Percentiles rank a stretch among this genome's conserved stretches.
Conservation (phyloP, 352 stramenopile genomes). For the Phytophthora colocasiae region DNA sequence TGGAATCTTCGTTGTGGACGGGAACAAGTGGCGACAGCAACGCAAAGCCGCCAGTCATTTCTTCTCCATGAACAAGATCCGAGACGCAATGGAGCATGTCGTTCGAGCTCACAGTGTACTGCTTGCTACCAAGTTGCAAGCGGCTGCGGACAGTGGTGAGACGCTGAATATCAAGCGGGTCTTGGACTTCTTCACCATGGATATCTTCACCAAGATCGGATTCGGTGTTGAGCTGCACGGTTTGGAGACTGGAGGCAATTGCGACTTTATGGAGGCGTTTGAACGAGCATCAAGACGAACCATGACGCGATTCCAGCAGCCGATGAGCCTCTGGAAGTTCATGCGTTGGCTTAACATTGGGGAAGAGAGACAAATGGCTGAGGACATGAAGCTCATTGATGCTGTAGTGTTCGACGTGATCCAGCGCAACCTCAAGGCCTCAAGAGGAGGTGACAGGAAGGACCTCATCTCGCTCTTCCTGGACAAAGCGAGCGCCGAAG, state of each 20-base stretch:
- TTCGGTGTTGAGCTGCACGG: conserved; percentile 69
- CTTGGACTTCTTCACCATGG: conserved; percentile 68
- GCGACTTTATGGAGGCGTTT: conserved; percentile 48
- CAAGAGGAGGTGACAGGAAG: conserved; percentile 29
- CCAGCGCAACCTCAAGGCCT: conserved; percentile 15
- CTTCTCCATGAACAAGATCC: conserved; percentile 74
- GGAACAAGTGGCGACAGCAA: conserved; percentile 70
- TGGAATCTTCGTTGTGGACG: conserved; percentile 81
- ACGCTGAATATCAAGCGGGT: conserved; percentile 58
- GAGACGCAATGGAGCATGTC: conserved; percentile 53
- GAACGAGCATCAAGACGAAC: conserved; percentile 41
- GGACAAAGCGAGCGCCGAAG: conserved; percentile 15
- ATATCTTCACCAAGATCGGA: conserved; percentile 76
- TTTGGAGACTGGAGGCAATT: conserved; percentile 40
- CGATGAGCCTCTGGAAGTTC: conserved; percentile 49
- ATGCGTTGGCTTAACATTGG: conserved; percentile 38
- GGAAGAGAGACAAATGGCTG: conserved; percentile 30
- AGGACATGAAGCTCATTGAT: conserved; percentile 39
- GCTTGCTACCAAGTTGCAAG: conserved; percentile 36
- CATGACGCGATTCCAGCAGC: conserved; percentile 44
- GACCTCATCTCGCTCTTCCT: conserved; percentile 61
- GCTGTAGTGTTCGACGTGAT: conserved; percentile 34
- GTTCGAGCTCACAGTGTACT: conserved; percentile 50
- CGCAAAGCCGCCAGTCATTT: conserved; percentile 91
- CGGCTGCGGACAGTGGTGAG: conserved; percentile 7